These are phyloP conservation scores for Rhodofomes roseus DNA, from an alignment of 1,284 basidiomycete species.

Conservation along the genomic window DNA sequence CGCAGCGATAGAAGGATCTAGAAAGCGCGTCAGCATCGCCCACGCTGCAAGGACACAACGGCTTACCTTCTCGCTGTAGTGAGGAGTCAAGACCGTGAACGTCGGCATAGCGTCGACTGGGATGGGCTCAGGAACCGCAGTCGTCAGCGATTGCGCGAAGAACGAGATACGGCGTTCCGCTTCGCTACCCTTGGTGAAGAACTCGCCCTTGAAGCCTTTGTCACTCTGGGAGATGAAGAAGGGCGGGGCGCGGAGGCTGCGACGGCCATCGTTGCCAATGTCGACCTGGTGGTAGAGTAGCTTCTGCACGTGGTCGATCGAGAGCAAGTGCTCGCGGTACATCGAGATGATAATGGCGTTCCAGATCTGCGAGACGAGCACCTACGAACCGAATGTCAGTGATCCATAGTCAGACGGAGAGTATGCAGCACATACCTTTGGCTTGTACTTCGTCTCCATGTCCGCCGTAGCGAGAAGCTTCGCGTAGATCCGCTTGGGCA, in stretches of 20 bases:
- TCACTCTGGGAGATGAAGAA: constrained; percentile 94
- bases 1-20: constrained; percentile 88
- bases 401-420: neutral
- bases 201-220: constrained; percentile 81
- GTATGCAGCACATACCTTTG: constrained; percentile 60
- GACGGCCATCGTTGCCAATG: constrained; percentile 75
- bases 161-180: constrained; percentile 95
- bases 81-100: constrained; percentile 93
- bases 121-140: constrained; percentile 83
- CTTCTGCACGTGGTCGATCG: constrained; percentile 94
- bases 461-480: constrained; percentile 89
- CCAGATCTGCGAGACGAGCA: constrained; percentile 96
- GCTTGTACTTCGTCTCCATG: constrained; percentile 97
- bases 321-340: constrained; percentile 96
- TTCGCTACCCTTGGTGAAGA: constrained; percentile 90
- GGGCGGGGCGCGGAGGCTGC: constrained; percentile 86
- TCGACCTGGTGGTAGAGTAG: constrained; percentile 94
- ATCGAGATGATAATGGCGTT: constrained; percentile 99
- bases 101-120: constrained; percentile 97
- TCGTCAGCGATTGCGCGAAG: constrained; percentile 93
- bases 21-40: neutral
- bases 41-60: neutral
- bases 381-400: constrained; percentile 43
- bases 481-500: constrained; percentile 94
- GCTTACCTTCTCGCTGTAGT: constrained; percentile 89